These are phyloP conservation scores for Dendryphion nanum DNA, from an alignment of 2,329 filamentous ascomycete genomes.

Conservation along the genomic window DNA sequence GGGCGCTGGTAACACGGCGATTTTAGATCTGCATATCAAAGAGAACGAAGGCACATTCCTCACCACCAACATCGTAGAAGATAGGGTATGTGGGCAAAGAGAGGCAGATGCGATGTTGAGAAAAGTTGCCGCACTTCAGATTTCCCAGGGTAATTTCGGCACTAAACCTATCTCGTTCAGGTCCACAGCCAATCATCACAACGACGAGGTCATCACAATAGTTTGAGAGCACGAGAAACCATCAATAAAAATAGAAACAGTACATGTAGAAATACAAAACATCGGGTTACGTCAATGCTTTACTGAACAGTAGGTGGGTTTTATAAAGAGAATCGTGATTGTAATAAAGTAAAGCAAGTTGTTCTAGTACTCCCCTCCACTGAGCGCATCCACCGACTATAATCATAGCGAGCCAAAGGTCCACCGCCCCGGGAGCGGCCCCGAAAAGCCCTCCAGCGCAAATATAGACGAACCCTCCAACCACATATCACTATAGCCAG, in stretches of 20 bases:
- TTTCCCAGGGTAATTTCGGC: conserved; percentile 2
- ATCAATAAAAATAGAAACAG: background rate
- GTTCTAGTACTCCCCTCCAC: conserved; percentile 4
- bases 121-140: conserved; percentile 26
- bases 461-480: conserved; percentile 14
- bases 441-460: conserved; percentile 7
- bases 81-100: conserved; percentile 3
- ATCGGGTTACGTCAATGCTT: no score
- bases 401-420: conserved; percentile 23
- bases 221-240: background rate
- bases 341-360: conserved; percentile 14
- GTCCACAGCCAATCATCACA: no score
- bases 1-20: conserved; percentile 25
- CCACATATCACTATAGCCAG: conserved; percentile 18
- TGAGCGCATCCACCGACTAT: conserved; percentile 16
- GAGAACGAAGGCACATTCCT: conserved; percentile 28
- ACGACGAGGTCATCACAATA: no score
- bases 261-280: no score
- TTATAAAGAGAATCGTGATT: conserved; percentile 15
- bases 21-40: conserved; percentile 31
- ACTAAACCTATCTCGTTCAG: background rate
- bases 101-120: conserved; percentile 5
- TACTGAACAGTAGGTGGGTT: no score
- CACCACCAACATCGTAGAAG: conserved; percentile 29
- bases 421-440: conserved; percentile 30